Evolutionary conservation across 2,329 filamentous ascomycete species (phyloP), one percentile per base, ranked within the genome.

Genomic region (Ustilaginoidea virens): DNA sequence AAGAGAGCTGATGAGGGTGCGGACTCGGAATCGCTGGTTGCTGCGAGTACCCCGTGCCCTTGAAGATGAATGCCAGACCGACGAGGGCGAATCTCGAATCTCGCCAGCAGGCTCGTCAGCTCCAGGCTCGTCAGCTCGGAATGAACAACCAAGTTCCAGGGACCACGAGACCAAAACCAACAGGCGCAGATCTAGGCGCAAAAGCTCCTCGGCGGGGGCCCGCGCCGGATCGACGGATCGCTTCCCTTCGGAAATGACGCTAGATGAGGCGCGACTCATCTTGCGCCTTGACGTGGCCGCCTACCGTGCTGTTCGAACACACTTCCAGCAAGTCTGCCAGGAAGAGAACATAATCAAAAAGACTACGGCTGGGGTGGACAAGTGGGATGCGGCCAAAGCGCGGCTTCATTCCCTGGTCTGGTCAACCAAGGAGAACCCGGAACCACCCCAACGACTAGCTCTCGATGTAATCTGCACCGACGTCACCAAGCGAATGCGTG

Each of bases 231-330:
- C 74, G 13, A 74, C 77, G 10, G 76, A 78, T 10, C 70, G 81
- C 14, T 90, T 83, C 37, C 79, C 79, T 1, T 87, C 80, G 1
- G 81, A 90, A 49, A 86, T 78, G 9, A 86, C 80, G 0, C 68
- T 90, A 33, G 76, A 81, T 38, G 79, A 87, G 51, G 76, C 77
- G 44, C 81, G 83, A 44, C 62, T 63, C 9, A 77, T 74, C 34
- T 58, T 92, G 17, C 60, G 56, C 21, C 58, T 92, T 19, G 69
- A 78, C 42, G 68, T 64, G 27, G 50, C 60, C 2, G 55, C 67
- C 23, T 90, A 90, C 47, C 63, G 62, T 18, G 54, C 69, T 33
- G 50, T 82, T 11, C 68, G 81, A 17, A 61, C 72, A 27, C 65
- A 68, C 17, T 90, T 85, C 38, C 67, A 76, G 40, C 55, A 54